phyloP scores from a whole-genome alignment of 2,329 filamentous ascomycete genomes.

The Mycogone perniciosa region DNA sequence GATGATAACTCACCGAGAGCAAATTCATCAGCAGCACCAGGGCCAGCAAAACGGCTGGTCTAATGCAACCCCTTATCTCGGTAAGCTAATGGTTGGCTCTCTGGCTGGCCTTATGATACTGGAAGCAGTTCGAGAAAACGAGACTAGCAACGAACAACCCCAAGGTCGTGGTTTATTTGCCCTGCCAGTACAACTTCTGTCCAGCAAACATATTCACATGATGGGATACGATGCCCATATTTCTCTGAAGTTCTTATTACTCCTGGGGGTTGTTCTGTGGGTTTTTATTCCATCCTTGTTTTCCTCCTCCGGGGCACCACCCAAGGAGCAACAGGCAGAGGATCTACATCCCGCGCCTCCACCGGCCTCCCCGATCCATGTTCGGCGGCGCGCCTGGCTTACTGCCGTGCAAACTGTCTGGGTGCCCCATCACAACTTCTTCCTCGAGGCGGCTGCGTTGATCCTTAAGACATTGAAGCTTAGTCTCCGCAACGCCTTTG shows the following conservation, averaged over 20 bases:
- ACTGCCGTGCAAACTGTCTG: conserved; percentile 89
- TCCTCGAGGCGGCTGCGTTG: conserved; percentile 77
- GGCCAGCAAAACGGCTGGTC: conserved; percentile 49
- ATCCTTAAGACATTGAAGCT: conserved; percentile 76
- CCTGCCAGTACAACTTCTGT: conserved; percentile 54
- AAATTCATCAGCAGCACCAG: conserved; percentile 45
- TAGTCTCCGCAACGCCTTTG: conserved; percentile 69
- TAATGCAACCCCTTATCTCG: conserved; percentile 49
- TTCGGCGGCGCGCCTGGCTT: conserved; percentile 84
- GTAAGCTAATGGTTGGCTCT: conserved; percentile 87
- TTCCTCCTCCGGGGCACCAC: conserved; percentile 38
- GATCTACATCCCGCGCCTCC: conserved; percentile 56
- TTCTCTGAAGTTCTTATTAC: conserved; percentile 46
- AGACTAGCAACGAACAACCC: conserved; percentile 57
- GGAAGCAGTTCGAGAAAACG: conserved; percentile 66
- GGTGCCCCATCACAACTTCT: conserved; percentile 80
- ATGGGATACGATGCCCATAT: conserved; percentile 49
- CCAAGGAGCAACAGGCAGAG: conserved; percentile 42
- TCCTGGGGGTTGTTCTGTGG: conserved; percentile 50
- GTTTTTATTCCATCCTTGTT: conserved; percentile 50
- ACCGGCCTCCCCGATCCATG: conserved; percentile 73
- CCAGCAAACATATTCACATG: conserved; percentile 44
- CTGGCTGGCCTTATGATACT: conserved; percentile 88
- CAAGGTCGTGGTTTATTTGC: conserved; percentile 62
- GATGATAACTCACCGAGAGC: conserved; percentile 46